Percentiles rank a stretch among this genome's conserved stretches.
Evolutionary conservation across 2,329 filamentous ascomycete species (phyloP).

Genomic region (Colletotrichum kahawae): DNA sequence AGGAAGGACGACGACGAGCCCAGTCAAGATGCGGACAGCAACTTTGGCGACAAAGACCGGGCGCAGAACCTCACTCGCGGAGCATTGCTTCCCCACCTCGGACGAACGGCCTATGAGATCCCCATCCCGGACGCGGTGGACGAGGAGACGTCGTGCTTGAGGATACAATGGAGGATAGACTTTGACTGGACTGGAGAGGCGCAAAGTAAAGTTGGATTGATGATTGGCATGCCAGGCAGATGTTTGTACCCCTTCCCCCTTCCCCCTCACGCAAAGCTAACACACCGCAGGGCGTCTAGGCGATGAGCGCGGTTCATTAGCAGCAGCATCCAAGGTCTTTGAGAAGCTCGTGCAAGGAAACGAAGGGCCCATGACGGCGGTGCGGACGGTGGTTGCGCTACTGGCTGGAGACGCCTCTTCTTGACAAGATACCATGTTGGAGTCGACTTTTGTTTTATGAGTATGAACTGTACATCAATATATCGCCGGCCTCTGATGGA

Average conservation of each 20-base stretch:
- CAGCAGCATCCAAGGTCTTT: constrained; percentile 65
- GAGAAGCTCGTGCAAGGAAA: constrained; percentile 60
- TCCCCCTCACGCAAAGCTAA: background rate
- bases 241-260: constrained; percentile 56
- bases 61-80: constrained; percentile 29
- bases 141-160: constrained; percentile 45
- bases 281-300: constrained; percentile 60
- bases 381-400: constrained; percentile 65
- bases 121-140: constrained; percentile 39
- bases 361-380: constrained; percentile 60
- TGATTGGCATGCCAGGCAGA: constrained; percentile 62
- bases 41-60: background rate
- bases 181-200: constrained; percentile 80
- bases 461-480: background rate
- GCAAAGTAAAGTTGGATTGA: constrained; percentile 59
- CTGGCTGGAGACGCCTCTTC: constrained; percentile 48
- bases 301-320: constrained; percentile 61
- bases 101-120: constrained; percentile 54
- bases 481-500: background rate
- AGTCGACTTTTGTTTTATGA: background rate
- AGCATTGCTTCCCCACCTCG: constrained; percentile 60
- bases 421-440: background rate
- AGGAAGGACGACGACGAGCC: constrained; percentile 24
- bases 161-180: constrained; percentile 65
- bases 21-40: constrained; percentile 24